A percentile compares a stretch with the other conserved stretches of the same genome.
Conservation (phyloP, 371 early-diverging fungal genomes). For the Rhizopus stolonifer region DNA sequence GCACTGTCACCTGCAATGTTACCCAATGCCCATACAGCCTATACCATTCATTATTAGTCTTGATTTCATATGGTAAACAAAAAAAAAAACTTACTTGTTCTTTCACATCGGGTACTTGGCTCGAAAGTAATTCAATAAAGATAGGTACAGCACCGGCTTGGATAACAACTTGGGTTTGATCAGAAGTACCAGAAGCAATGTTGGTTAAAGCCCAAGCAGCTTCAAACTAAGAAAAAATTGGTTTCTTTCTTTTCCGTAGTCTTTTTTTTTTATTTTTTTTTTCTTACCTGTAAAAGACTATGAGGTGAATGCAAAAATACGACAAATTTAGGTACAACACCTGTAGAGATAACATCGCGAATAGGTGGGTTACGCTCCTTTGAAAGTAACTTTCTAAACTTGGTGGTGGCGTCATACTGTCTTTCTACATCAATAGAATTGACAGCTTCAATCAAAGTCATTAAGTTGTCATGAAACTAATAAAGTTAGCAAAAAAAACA, state of each 20-base stretch:
- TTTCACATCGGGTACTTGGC: slow-evolving; percentile 84
- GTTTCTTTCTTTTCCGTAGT: neutral
- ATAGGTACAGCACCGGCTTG: slow-evolving; percentile 90
- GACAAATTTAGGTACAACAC: slow-evolving; percentile 95
- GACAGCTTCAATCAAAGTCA: slow-evolving; percentile 71
- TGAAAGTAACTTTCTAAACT: slow-evolving; percentile 94
- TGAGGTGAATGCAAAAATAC: slow-evolving; percentile 83
- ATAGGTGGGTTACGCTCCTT: slow-evolving; percentile 98
- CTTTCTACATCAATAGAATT: slow-evolving; percentile 75
- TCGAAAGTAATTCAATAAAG: slow-evolving; percentile 89
- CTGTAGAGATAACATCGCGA: slow-evolving; percentile 92
- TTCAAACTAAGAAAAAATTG: slow-evolving; percentile 79
- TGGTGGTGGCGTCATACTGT: slow-evolving; percentile 82
- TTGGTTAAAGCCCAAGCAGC: slow-evolving; percentile 99
- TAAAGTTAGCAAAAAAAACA: slow-evolving; percentile 9
- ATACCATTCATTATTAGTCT: neutral
- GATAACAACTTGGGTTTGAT: slow-evolving; percentile 95
- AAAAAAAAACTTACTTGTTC: slow-evolving; percentile 77
- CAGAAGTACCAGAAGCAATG: slow-evolving; percentile 97
- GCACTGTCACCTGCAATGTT: slow-evolving; percentile 99
- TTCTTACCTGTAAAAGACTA: slow-evolving; percentile 88
- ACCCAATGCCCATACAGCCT: slow-evolving; percentile 99
- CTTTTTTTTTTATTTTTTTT: too few relatives aligned
- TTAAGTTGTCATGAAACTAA: slow-evolving; percentile 26
- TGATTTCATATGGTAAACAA: neutral